Percentiles rank a stretch among this genome's conserved stretches.
Evolutionary conservation across 441 rosid genomes (phyloP).

Genomic region (Erodium texanum): DNA sequence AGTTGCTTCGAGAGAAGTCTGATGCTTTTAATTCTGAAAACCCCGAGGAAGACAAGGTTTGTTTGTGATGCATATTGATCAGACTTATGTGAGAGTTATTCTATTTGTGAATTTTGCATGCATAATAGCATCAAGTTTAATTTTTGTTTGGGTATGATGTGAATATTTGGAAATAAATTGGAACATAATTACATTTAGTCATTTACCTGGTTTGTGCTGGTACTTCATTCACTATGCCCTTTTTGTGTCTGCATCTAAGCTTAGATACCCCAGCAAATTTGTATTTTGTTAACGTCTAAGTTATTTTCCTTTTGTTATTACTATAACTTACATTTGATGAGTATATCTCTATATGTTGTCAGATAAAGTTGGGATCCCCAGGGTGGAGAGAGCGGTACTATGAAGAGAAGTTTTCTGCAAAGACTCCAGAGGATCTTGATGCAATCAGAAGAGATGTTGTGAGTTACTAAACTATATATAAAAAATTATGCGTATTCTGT

Average conservation of each 20-base stretch:
- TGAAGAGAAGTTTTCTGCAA: constrained; percentile 62
- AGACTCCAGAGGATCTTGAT: constrained; percentile 61
- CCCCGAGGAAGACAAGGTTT: constrained; percentile 74
- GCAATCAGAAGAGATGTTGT: constrained; percentile 45
- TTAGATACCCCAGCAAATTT: not conserved
- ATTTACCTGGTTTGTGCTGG: not conserved
- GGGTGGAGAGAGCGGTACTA: constrained; percentile 99
- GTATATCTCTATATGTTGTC: not conserved
- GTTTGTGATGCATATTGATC: constrained; percentile 7
- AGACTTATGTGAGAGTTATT: not conserved
- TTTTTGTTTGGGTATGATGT: not conserved
- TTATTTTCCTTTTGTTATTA: not conserved
- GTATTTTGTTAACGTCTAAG: not conserved
- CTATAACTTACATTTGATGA: not conserved
- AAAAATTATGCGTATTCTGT: not conserved
- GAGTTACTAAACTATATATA: not conserved
- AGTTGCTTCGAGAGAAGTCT: constrained; percentile 50
- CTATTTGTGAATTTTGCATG: not conserved
- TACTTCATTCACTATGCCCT: not conserved
- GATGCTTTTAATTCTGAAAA: constrained; percentile 61
- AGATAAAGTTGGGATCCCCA: constrained; percentile 70
- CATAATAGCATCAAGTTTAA: not conserved
- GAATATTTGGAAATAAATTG: not conserved
- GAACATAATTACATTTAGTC: not conserved
- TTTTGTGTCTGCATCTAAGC: not conserved